phyloP scores from a whole-genome alignment of 176 grass and related monocot genomes.

The Musa itinerans region DNA sequence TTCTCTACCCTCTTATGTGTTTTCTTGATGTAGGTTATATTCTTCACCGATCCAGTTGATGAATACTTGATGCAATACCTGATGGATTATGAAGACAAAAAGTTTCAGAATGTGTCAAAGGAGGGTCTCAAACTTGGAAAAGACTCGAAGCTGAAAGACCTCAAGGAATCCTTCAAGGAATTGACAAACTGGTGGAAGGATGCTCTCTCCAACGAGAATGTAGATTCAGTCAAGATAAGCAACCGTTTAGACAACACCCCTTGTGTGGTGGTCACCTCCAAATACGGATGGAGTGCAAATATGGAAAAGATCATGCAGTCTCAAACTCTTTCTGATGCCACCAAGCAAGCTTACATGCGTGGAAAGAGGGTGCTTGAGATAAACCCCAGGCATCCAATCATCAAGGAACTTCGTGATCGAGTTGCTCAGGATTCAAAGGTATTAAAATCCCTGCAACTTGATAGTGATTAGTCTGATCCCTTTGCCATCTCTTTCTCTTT shows the following conservation, averaged over 20 bases:
- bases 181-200: constrained; percentile 93
- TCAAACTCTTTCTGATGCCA: constrained; percentile 67
- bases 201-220: constrained; percentile 55
- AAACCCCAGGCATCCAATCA: constrained; percentile 86
- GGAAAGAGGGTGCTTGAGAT: constrained; percentile 93
- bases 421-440: constrained; percentile 78
- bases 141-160: constrained; percentile 91
- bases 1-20: too few relatives aligned
- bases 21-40: constrained; percentile 56
- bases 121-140: constrained; percentile 85
- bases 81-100: constrained; percentile 98
- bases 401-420: constrained; percentile 92
- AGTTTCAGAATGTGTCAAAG: constrained; percentile 98
- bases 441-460: background rate
- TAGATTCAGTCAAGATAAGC: constrained; percentile 95
- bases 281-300: constrained; percentile 87
- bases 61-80: constrained; percentile 99
- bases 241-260: constrained; percentile 71
- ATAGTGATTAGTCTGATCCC: too few relatives aligned
- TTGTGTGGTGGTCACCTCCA: constrained; percentile 78
- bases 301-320: constrained; percentile 99
- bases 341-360: constrained; percentile 84
- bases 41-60: constrained; percentile 84
- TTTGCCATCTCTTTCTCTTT: too few relatives aligned
- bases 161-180: constrained; percentile 95